phyloP scores from a whole-genome alignment of 1,139 yeast species.

The Yamadazyma diospyri region DNA sequence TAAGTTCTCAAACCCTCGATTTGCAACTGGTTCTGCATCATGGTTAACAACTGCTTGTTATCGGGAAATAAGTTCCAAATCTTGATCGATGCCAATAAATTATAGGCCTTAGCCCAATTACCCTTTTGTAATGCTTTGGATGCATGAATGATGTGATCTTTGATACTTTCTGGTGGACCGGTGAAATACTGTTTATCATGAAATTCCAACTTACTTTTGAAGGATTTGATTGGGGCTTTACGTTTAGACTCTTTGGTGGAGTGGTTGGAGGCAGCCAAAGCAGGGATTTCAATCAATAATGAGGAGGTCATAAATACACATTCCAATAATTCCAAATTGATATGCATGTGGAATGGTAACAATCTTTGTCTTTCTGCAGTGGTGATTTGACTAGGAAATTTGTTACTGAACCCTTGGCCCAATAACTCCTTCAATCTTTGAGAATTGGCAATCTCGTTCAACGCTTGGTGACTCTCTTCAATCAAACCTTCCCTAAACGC shows the following conservation, averaged over 20 bases:
- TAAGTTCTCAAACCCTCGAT: slow-evolving; percentile 89
- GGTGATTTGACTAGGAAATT: slow-evolving; percentile 54
- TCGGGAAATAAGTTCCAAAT: slow-evolving; percentile 86
- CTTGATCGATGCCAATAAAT: slow-evolving; percentile 70
- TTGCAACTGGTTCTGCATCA: slow-evolving; percentile 78
- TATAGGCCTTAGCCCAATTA: slow-evolving; percentile 80
- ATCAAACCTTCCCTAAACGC: slow-evolving; percentile 92
- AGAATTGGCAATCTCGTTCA: slow-evolving; percentile 86
- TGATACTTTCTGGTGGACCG: slow-evolving; percentile 97
- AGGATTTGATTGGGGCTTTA: slow-evolving; percentile 67
- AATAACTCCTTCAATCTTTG: slow-evolving; percentile 86
- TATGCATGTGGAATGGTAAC: slow-evolving; percentile 97
- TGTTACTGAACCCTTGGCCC: slow-evolving; percentile 87
- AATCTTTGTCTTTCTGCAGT: slow-evolving; percentile 74
- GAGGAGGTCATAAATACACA: slow-evolving; percentile 91
- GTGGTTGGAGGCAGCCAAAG: slow-evolving; percentile 52
- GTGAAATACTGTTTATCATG: slow-evolving; percentile 93
- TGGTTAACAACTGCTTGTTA: slow-evolving; percentile 57
- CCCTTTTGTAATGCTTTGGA: slow-evolving; percentile 87
- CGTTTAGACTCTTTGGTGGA: slow-evolving; percentile 52
- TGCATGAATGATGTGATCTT: slow-evolving; percentile 92
- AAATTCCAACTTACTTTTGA: slow-evolving; percentile 88
- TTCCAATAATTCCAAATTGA: slow-evolving; percentile 91
- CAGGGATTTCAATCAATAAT: slow-evolving; percentile 87
- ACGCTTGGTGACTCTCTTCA: slow-evolving; percentile 80